Percentiles rank a stretch among this genome's conserved stretches.
Conservation (phyloP, 2,329 filamentous ascomycete species). For the Amylocarpus encephaloides region DNA sequence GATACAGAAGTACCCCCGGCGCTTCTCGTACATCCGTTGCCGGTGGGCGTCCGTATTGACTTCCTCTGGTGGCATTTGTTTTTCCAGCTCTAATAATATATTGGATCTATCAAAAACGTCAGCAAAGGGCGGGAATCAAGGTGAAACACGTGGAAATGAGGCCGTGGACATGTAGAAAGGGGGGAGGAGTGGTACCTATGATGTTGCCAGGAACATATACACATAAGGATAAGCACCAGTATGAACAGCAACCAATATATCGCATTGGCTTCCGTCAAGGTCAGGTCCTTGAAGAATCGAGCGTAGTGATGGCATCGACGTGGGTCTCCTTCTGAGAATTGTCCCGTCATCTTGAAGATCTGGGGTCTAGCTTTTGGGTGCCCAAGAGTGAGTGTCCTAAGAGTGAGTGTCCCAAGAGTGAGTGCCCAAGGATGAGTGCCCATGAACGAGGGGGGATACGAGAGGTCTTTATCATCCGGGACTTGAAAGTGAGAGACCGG, state of each 20-base stretch:
- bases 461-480: background rate
- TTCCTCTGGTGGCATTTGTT: conserved; percentile 3
- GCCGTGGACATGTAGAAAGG: background rate
- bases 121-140: background rate
- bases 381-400: background rate
- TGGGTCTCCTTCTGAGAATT: conserved; percentile 31
- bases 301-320: conserved; percentile 37
- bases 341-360: conserved; percentile 29
- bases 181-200: conserved; percentile 19
- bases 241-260: conserved; percentile 44
- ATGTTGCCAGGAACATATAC: conserved; percentile 35
- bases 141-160: background rate
- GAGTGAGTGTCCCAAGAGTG: background rate
- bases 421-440: background rate
- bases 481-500: background rate
- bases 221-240: conserved; percentile 39
- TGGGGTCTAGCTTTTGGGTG: conserved; percentile 11
- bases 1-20: conserved; percentile 35
- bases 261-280: conserved; percentile 38
- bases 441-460: no score
- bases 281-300: conserved; percentile 39
- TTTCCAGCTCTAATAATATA: conserved; percentile 15
- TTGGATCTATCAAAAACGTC: conserved; percentile 14
- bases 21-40: conserved; percentile 19
- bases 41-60: conserved; percentile 25